A percentile compares a stretch with the other conserved stretches of the same genome.
Conservation (phyloP, 2,329 filamentous ascomycete genomes). For the Trichoderma citrinoviride region DNA sequence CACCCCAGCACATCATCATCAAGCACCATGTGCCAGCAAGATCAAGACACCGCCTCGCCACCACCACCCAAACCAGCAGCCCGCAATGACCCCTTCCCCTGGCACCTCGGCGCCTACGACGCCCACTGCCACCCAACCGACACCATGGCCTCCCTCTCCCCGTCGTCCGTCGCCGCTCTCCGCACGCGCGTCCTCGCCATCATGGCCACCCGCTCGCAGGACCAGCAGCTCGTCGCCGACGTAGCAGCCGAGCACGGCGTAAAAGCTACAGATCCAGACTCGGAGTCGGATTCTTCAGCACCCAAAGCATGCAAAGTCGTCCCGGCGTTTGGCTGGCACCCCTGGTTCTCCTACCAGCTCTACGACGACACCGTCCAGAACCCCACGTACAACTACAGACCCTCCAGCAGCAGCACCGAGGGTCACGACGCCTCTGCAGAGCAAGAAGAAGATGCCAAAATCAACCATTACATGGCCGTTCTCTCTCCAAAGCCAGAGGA, state of each 20-base stretch:
- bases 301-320: constrained; percentile 39
- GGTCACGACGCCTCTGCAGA: background rate
- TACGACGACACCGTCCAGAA: constrained; percentile 55
- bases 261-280: background rate
- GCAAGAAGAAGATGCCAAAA: constrained; percentile 38
- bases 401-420: constrained; percentile 24
- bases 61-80: background rate
- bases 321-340: constrained; percentile 83
- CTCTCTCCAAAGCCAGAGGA: constrained; percentile 54
- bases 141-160: constrained; percentile 59
- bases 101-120: constrained; percentile 70
- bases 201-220: constrained; percentile 74
- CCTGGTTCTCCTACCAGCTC: constrained; percentile 80
- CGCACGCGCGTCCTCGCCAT: constrained; percentile 63
- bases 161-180: constrained; percentile 57
- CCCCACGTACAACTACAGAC: constrained; percentile 42
- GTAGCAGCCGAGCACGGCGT: constrained; percentile 59
- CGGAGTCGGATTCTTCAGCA: background rate
- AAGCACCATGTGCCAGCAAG: constrained; percentile 12
- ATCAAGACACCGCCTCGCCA: background rate
- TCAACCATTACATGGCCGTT: constrained; percentile 64
- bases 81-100: constrained; percentile 52
- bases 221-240: constrained; percentile 68
- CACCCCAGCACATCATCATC: background rate
- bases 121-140: constrained; percentile 85